Base-by-base conservation (phyloP, 78 protist species). In the Dictyostelium capitatum region DNA sequence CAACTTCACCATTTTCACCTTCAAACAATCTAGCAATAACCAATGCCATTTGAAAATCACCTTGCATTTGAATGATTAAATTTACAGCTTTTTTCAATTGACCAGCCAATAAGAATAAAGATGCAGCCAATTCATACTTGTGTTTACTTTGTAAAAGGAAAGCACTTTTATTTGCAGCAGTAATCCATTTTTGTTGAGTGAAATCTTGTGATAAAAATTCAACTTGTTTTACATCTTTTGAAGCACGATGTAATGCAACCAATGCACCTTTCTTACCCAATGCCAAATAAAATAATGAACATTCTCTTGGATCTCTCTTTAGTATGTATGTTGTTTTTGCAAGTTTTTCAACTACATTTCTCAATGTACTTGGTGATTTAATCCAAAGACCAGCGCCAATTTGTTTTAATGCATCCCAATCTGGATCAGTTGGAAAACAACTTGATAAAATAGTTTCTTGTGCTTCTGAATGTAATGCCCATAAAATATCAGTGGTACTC, bases 311-410 rank as follows among this genome's bases (percentile, higher is more conserved):
- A 25, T 90, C 90, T 57, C 47, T 90, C 17, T 50, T 81, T 15
- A 32, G 20, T 0, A 54, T 56, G 23, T 73, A 90, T 12, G 82
- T 82, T 1, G 95, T 74, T 41, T 81, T 90, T 1, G 95, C 89
- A 17, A 90, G 73, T 20, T 79, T 79, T 17, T 90, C 95, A 12
- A 90, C 57, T 0, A 80, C 81, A 20, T 23, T 41, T 41, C 50
- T 82, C 20, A 90, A 54, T 11, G 89, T 90, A 20, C 50, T 64
- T 47, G 89, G 89, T 14, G 65, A 43, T 32, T 90, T 72, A 25
- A 90, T 90, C 95, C 95, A 90, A 5, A 82, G 77, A 54, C 95
- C 95, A 11, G 89, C 91, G 6, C 95, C 95, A 48, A 90, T 32
- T 37, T 82, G 83, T 41, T 51, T 43, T 2, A 77, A 46, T 2